A percentile compares a stretch with the other conserved stretches of the same genome.
Evolutionary conservation across 1,284 basidiomycete genomes (phyloP).

Genomic region (Tilletia caries): DNA sequence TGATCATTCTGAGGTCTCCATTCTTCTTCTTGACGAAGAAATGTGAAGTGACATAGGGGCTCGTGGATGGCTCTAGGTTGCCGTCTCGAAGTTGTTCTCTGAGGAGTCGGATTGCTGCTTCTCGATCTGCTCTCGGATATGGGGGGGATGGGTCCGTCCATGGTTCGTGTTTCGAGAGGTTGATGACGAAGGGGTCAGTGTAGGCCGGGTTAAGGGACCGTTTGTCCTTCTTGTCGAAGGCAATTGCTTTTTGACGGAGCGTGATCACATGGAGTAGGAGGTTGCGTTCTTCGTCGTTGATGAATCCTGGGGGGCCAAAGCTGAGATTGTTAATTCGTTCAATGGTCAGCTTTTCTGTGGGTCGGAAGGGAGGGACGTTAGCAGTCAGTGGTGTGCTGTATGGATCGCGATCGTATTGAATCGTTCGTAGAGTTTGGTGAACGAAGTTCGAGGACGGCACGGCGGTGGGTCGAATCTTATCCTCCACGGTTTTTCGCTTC

Average conservation of each 20-base stretch:
- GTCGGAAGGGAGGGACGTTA: neutral
- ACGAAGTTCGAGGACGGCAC: neutral
- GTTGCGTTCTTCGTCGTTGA: neutral
- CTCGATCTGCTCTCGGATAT: neutral
- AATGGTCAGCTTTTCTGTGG: neutral
- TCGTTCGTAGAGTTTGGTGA: neutral
- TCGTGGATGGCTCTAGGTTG: neutral
- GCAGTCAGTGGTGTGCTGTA: neutral
- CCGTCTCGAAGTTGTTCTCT: neutral
- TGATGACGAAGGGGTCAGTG: too few species aligned
- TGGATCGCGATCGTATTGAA: neutral
- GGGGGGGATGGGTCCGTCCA: neutral
- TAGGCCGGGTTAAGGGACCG: neutral
- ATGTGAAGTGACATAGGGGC: neutral
- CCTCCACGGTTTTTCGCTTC: neutral
- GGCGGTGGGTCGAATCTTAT: neutral
- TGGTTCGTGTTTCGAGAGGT: neutral
- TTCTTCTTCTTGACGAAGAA: neutral
- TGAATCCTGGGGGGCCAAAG: neutral
- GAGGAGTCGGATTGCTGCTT: neutral
- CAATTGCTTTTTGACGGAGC: neutral
- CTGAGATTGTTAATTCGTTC: neutral
- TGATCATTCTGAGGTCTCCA: neutral
- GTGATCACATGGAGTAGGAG: neutral
- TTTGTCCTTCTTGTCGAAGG: neutral